Conservation (phyloP, 2,329 filamentous ascomycete genomes). For the Diplodia seriata region DNA sequence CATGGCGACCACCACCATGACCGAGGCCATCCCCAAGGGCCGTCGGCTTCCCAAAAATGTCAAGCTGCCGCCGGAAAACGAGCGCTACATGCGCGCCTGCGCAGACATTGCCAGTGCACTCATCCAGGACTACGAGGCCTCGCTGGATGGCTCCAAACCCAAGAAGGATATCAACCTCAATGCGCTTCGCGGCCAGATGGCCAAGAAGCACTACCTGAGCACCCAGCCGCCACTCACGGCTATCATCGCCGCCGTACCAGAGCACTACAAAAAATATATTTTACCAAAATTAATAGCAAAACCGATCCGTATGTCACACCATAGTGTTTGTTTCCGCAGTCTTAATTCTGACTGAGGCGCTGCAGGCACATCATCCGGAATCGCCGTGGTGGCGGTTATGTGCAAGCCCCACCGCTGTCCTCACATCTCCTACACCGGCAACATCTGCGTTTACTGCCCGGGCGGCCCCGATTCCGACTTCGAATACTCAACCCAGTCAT, state of each 20-base stretch:
- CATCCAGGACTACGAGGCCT: constrained; percentile 90
- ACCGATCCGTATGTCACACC: constrained; percentile 73
- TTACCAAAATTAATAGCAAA: constrained; percentile 95
- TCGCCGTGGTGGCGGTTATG: constrained; percentile 98
- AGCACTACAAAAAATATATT: constrained; percentile 99
- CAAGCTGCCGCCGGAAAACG: constrained; percentile 88
- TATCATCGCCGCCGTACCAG: constrained; percentile 97
- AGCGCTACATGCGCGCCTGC: constrained; percentile 91
- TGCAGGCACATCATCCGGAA: constrained; percentile 89
- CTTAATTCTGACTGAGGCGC: constrained; percentile 29
- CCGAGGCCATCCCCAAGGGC: constrained; percentile 53
- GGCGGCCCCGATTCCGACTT: constrained; percentile 98
- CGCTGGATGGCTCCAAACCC: constrained; percentile 73
- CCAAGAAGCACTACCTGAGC: constrained; percentile 90
- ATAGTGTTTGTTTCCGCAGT: not conserved
- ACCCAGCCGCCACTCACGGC: constrained; percentile 91
- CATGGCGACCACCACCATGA: constrained; percentile 71
- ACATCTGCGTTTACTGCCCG: constrained; percentile 98
- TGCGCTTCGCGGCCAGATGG: constrained; percentile 79
- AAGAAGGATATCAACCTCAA: constrained; percentile 94
- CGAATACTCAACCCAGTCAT: constrained; percentile 98
- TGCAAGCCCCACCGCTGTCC: constrained; percentile 98
- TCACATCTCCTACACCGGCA: constrained; percentile 97
- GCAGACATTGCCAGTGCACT: constrained; percentile 93
- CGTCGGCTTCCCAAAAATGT: constrained; percentile 70